Evolutionary conservation across 2,329 filamentous ascomycete species (phyloP).

Genomic region (Alternaria sp.): DNA sequence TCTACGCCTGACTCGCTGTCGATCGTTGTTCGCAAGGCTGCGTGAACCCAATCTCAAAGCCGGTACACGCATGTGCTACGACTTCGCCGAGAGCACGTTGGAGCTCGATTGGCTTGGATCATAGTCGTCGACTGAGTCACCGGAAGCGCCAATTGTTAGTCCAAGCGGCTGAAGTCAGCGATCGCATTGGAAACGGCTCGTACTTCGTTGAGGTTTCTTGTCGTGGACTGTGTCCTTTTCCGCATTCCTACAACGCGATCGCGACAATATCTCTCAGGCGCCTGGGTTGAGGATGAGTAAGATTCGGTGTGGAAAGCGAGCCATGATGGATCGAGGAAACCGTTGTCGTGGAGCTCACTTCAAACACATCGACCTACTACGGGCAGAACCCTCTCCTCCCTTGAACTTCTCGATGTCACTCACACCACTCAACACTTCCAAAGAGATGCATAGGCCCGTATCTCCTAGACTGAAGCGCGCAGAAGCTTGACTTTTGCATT

Average conservation of each 20-base stretch:
- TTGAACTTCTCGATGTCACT: background rate
- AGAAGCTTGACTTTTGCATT: constrained; percentile 9
- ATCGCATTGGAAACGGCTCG: background rate
- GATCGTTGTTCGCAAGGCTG: background rate
- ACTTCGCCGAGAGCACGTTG: background rate
- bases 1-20: background rate
- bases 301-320: background rate
- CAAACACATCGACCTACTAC: constrained; percentile 1
- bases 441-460: constrained; percentile 14
- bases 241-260: background rate
- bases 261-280: background rate
- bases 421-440: constrained; percentile 8
- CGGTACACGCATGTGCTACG: background rate
- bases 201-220: background rate
- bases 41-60: background rate
- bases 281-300: background rate
- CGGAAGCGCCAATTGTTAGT: background rate
- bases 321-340: background rate
- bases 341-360: background rate
- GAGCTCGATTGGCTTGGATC: background rate
- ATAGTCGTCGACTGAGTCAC: background rate
- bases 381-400: constrained; percentile 4
- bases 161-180: background rate
- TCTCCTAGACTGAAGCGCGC: constrained; percentile 11
- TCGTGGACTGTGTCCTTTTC: background rate